Conservation (phyloP, 148 eudicot genomes). For the Oxyria digyna region DNA sequence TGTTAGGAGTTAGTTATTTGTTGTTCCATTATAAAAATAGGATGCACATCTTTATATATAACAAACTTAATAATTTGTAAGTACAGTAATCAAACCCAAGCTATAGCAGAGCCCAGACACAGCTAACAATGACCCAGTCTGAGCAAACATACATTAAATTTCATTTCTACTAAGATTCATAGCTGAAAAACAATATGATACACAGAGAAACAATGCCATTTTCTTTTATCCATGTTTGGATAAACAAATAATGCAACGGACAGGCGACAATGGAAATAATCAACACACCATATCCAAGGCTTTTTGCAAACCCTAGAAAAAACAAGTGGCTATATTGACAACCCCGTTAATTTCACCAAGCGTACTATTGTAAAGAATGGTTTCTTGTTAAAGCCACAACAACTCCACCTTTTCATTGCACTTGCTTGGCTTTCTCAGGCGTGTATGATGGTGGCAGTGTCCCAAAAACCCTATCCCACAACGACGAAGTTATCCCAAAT, state of each 20-base stretch:
- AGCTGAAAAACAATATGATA: slow-evolving; percentile 1
- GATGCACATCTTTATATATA: too few species aligned
- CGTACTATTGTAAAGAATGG: neutral
- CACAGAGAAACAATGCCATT: neutral
- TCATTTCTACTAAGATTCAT: neutral
- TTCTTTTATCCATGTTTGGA: neutral
- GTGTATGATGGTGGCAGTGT: slow-evolving; percentile 54
- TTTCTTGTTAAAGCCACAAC: neutral
- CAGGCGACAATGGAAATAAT: neutral
- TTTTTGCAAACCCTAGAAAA: neutral
- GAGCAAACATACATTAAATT: neutral
- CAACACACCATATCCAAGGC: neutral
- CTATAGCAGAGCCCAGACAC: neutral
- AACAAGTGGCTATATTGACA: neutral
- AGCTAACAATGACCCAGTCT: neutral
- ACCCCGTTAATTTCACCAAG: neutral
- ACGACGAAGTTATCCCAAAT: slow-evolving; percentile 65
- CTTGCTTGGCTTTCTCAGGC: slow-evolving; percentile 16
- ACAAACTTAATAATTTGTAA: too few species aligned
- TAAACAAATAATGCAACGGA: neutral
- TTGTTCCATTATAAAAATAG: too few species aligned
- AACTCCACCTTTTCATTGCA: too few species aligned
- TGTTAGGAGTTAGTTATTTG: too few species aligned
- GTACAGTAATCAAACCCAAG: neutral
- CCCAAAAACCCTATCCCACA: slow-evolving; percentile 76